phyloP scores from a whole-genome alignment of 345 rosid species.

The Atalantia buxifolia region DNA sequence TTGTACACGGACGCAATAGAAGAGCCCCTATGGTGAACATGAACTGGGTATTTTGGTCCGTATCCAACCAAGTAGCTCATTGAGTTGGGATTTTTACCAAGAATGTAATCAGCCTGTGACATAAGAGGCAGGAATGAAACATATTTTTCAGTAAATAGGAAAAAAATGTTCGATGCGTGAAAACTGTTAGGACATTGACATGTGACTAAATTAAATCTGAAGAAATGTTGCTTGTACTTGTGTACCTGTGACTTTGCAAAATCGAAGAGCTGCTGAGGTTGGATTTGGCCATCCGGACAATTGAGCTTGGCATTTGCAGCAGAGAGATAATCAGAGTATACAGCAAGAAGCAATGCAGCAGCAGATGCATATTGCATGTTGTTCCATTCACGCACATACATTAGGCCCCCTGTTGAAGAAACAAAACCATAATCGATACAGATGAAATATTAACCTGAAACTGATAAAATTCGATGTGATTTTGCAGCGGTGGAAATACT shows the following conservation, averaged over 20 bases:
- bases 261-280: conserved; percentile 52
- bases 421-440: not conserved
- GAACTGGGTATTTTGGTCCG: conserved; percentile 58
- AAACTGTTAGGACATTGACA: too few species aligned
- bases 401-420: conserved; percentile 52
- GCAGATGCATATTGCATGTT: conserved; percentile 77
- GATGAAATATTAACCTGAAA: too few species aligned
- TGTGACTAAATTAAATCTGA: not conserved
- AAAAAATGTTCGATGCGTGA: too few species aligned
- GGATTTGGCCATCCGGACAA: conserved; percentile 58
- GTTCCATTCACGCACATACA: conserved; percentile 84
- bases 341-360: conserved; percentile 62
- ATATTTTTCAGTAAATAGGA: too few species aligned
- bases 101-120: conserved; percentile 66
- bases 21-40: conserved; percentile 77
- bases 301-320: conserved; percentile 54
- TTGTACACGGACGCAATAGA: conserved; percentile 45
- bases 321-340: conserved; percentile 64
- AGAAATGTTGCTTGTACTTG: not conserved
- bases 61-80: conserved; percentile 76
- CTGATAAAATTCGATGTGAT: not conserved
- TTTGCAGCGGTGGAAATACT: conserved; percentile 7
- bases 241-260: conserved; percentile 72
- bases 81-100: conserved; percentile 68
- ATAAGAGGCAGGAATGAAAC: too few species aligned